Evolutionary conservation across 108 stramenopile genomes (phyloP).

Genomic region (Hondaea fermentalgiana): DNA sequence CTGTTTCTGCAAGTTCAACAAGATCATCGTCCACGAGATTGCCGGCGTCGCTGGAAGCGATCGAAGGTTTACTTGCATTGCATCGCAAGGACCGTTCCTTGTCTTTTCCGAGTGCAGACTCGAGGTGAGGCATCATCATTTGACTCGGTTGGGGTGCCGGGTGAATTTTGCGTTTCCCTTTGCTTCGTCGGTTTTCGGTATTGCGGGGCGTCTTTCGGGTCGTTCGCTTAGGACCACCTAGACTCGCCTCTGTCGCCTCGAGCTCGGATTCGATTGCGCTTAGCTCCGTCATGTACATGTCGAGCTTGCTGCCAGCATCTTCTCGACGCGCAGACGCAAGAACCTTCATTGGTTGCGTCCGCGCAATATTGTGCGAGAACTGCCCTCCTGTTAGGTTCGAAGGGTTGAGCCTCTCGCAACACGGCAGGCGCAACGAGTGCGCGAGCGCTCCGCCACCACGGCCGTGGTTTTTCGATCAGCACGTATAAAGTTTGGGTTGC

Average conservation of each 20-base stretch:
- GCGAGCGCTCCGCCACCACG: no score
- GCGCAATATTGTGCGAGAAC: no score
- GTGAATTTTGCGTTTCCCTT: not conserved
- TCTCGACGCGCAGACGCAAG: no score
- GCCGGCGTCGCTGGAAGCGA: not conserved
- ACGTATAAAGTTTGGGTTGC: no score
- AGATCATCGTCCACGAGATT: not conserved
- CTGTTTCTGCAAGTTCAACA: not conserved
- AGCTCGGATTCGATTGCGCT: not conserved
- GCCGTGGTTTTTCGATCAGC: no score
- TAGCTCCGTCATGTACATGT: not conserved
- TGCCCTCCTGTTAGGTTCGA: no score
- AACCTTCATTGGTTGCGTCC: no score
- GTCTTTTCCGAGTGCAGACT: not conserved
- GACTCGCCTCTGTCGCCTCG: not conserved
- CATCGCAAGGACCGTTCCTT: not conserved
- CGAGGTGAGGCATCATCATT: not conserved
- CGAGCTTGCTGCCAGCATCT: not conserved
- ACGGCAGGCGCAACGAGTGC: no score
- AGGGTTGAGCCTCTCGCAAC: no score
- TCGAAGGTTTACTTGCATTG: not conserved
- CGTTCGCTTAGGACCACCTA: not conserved
- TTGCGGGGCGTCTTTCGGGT: not conserved
- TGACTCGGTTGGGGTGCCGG: not conserved
- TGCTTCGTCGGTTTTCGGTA: not conserved